Evolutionary conservation across 2,329 filamentous ascomycete genomes (phyloP).

Genomic region (Diaporthe aspalathi): DNA sequence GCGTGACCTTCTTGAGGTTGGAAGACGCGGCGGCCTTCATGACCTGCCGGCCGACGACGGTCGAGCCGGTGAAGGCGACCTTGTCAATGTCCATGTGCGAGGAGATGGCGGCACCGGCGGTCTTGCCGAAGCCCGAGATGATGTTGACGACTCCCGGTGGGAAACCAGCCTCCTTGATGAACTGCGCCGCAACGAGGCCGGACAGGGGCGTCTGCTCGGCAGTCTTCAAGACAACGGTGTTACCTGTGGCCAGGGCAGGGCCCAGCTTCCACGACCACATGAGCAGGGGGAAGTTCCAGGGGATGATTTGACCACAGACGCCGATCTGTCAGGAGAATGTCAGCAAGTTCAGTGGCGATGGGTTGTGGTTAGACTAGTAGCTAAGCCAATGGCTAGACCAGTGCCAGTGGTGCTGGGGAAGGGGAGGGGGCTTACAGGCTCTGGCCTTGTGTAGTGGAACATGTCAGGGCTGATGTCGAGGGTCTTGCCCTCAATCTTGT

Average conservation of each 20-base stretch:
- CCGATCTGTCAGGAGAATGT: no score
- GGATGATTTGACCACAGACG: slow-evolving; percentile 84
- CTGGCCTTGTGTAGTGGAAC: slow-evolving; percentile 85
- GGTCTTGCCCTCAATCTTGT: slow-evolving; percentile 91
- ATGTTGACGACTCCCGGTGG: slow-evolving; percentile 80
- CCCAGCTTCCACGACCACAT: slow-evolving; percentile 82
- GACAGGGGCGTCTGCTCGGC: slow-evolving; percentile 72
- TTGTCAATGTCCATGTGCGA: slow-evolving; percentile 75
- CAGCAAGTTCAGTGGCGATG: no score
- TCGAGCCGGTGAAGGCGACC: slow-evolving; percentile 80
- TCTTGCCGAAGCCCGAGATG: slow-evolving; percentile 73
- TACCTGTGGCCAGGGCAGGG: slow-evolving; percentile 71
- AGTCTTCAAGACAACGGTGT: slow-evolving; percentile 70
- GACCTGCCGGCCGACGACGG: slow-evolving; percentile 72
- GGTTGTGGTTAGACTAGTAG: no score
- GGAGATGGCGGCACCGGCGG: slow-evolving; percentile 74
- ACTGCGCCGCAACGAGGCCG: slow-evolving; percentile 69
- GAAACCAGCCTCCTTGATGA: slow-evolving; percentile 78
- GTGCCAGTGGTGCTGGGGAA: background rate
- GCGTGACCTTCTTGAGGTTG: slow-evolving; percentile 85
- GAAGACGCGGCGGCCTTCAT: slow-evolving; percentile 83
- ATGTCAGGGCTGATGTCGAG: slow-evolving; percentile 82
- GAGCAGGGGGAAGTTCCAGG: slow-evolving; percentile 78
- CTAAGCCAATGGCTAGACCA: background rate
- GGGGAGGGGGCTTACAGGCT: slow-evolving; percentile 72